Percentiles rank a stretch among this genome's conserved stretches.
phyloP scores from a whole-genome alignment of 2,329 filamentous ascomycete genomes.

The Xylariales sp. region DNA sequence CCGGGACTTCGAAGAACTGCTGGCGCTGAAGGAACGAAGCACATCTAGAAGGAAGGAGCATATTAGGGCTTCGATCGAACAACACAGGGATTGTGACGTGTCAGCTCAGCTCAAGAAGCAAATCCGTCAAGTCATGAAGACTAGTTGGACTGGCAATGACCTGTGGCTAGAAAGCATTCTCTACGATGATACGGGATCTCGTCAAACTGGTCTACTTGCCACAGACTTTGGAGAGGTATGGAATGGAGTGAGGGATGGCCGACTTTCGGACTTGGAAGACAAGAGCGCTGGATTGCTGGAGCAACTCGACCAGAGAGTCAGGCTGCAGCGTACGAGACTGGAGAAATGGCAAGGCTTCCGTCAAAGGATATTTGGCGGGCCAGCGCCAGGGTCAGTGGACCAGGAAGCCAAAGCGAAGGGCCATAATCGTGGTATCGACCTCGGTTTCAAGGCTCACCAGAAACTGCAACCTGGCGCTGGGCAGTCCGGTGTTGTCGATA shows the following conservation, averaged over 20 bases:
- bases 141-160: slow-evolving; percentile 75
- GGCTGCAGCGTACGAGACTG: slow-evolving; percentile 62
- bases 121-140: slow-evolving; percentile 57
- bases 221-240: slow-evolving; percentile 68
- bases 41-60: slow-evolving; percentile 51
- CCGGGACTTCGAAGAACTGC: slow-evolving; percentile 56
- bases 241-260: slow-evolving; percentile 58
- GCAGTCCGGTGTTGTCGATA: slow-evolving; percentile 16
- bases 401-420: slow-evolving; percentile 23
- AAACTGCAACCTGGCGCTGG: slow-evolving; percentile 37
- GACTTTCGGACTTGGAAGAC: slow-evolving; percentile 52
- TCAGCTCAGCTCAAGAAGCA: slow-evolving; percentile 39
- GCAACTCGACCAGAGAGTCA: slow-evolving; percentile 65
- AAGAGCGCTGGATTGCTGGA: slow-evolving; percentile 53
- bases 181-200: slow-evolving; percentile 55
- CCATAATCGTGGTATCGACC: slow-evolving; percentile 36
- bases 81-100: slow-evolving; percentile 25
- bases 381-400: slow-evolving; percentile 19
- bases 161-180: slow-evolving; percentile 70
- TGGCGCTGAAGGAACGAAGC: slow-evolving; percentile 58
- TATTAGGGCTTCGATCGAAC: slow-evolving; percentile 25
- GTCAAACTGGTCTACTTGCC: slow-evolving; percentile 59
- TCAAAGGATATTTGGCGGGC: slow-evolving; percentile 38
- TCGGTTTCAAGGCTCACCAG: slow-evolving; percentile 51
- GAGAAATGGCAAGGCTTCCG: slow-evolving; percentile 70